phyloP scores from a whole-genome alignment of 257 asterid genomes.

The Capsicum baccatum region DNA sequence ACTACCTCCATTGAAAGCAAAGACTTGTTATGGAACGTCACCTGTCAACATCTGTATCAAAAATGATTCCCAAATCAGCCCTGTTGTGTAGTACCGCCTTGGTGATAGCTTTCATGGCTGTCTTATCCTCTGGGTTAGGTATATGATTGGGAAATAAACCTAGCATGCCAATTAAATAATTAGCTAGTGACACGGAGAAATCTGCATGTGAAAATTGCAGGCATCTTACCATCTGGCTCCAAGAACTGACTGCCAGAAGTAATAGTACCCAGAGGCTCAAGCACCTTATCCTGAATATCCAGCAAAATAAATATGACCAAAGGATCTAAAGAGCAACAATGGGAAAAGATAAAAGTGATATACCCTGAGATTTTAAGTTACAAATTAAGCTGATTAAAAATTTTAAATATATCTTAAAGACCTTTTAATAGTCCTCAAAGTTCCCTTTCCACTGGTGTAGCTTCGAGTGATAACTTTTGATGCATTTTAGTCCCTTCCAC shows the following conservation, averaged over 20 bases:
- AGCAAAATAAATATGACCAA: constrained; percentile 33
- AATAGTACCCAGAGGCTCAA: constrained; percentile 93
- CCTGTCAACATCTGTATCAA: constrained; percentile 99
- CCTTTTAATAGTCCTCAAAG: constrained; percentile 14
- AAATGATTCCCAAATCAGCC: constrained; percentile 97
- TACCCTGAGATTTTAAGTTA: constrained; percentile 9
- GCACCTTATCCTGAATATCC: constrained; percentile 84
- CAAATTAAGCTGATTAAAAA: background rate
- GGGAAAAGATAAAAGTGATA: background rate
- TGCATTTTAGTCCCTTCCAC: background rate
- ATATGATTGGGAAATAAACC: constrained; percentile 98
- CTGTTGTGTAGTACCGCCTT: constrained; percentile 78
- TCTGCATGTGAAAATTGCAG: constrained; percentile 27
- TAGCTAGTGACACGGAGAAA: constrained; percentile 20
- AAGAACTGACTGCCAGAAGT: constrained; percentile 97
- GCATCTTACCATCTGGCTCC: constrained; percentile 89
- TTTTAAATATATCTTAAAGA: background rate
- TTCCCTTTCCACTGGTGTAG: background rate
- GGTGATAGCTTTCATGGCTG: constrained; percentile 92
- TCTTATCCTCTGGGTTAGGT: constrained; percentile 98
- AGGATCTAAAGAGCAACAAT: background rate
- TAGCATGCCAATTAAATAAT: constrained; percentile 39
- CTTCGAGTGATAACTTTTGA: background rate
- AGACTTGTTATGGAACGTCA: constrained; percentile 34
- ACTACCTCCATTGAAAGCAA: constrained; percentile 23